Conservation (phyloP, 192 early-diverging fungal genomes). For the Entomortierella lignicola region DNA sequence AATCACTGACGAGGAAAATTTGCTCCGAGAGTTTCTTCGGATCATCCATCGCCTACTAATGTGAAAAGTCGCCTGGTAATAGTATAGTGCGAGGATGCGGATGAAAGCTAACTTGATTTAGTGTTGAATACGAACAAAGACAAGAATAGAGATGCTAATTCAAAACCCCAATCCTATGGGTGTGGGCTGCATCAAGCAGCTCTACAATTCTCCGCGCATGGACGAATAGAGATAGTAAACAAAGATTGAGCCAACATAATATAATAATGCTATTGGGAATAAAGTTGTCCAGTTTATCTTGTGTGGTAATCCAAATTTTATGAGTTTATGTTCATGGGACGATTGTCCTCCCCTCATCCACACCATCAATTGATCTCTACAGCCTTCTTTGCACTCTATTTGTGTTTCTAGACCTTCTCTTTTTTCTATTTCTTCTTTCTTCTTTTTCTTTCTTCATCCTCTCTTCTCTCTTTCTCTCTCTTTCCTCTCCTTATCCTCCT, state of each 20-base stretch:
- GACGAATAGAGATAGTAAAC: neutral
- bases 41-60: too few relatives aligned
- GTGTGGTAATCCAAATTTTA: neutral
- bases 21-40: too few relatives aligned
- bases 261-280: neutral
- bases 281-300: neutral
- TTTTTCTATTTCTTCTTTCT: neutral
- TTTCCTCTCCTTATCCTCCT: neutral
- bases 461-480: constrained; percentile 1
- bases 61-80: too few relatives aligned
- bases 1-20: too few relatives aligned
- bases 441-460: neutral
- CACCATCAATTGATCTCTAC: too few relatives aligned
- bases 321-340: neutral
- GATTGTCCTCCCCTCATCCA: neutral
- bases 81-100: too few relatives aligned
- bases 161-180: too few relatives aligned
- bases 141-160: too few relatives aligned
- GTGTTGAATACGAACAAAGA: too few relatives aligned
- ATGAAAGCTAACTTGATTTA: too few relatives aligned
- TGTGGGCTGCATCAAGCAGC: neutral
- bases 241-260: neutral
- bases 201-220: neutral
- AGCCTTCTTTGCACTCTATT: neutral
- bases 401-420: neutral